phyloP scores from a whole-genome alignment of 257 asterid genomes.

The Solanum clarkiae region DNA sequence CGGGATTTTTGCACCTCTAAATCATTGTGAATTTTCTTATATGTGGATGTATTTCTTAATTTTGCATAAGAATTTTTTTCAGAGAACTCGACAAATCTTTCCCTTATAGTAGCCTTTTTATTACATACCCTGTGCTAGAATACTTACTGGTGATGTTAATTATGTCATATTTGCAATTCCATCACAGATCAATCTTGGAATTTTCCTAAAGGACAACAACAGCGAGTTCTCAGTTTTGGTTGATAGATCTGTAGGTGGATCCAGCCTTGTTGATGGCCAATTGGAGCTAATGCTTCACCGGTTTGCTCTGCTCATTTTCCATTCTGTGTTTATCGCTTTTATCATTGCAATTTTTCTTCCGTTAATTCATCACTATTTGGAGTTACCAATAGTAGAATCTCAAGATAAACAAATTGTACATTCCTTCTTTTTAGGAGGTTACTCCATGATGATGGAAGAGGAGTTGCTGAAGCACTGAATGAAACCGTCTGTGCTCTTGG shows the following conservation, averaged over 20 bases:
- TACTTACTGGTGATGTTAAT: not conserved
- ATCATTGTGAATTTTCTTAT: not conserved
- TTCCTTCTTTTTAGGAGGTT: constrained; percentile 59
- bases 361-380: not conserved
- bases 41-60: not conserved
- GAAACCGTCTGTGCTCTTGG: constrained; percentile 59
- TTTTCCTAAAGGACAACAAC: constrained; percentile 59
- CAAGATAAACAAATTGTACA: not conserved
- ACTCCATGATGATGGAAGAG: constrained; percentile 75
- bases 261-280: constrained; percentile 77
- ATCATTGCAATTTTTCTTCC: not conserved
- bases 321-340: not conserved
- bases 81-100: not conserved
- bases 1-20: not conserved
- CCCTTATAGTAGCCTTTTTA: not conserved
- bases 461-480: constrained; percentile 84
- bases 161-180: not conserved
- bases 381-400: not conserved
- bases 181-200: constrained; percentile 84
- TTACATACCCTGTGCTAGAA: not conserved
- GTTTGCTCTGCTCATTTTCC: constrained; percentile 14
- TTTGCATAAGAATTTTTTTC: not conserved
- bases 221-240: constrained; percentile 85
- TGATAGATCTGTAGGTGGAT: constrained; percentile 93
- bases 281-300: constrained; percentile 92